Percentiles rank a stretch among this genome's conserved stretches.
Evolutionary conservation across 2,329 filamentous ascomycete genomes (phyloP).

Genomic region (Escovopsis sp.): DNA sequence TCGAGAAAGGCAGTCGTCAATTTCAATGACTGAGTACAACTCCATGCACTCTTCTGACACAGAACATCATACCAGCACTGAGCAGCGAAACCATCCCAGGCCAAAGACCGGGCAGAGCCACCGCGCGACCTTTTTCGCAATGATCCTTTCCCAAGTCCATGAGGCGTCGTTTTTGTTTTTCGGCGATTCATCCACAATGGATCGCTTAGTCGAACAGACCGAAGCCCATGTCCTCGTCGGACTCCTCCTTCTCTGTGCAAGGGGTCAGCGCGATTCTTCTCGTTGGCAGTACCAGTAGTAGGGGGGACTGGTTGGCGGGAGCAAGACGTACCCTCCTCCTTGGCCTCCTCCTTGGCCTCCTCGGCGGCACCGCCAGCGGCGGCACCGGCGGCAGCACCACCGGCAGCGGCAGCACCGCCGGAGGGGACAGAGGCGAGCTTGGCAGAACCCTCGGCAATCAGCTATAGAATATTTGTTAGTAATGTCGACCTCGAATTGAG

Average conservation of each 20-base stretch:
- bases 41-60: constrained; percentile 12
- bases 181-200: constrained; percentile 12
- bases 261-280: constrained; percentile 3
- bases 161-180: constrained; percentile 17
- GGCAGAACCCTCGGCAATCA: constrained; percentile 75
- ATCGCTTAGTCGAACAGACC: constrained; percentile 58
- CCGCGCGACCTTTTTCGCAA: constrained; percentile 16
- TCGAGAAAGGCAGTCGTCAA: constrained; percentile 16
- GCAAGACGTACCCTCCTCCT: constrained; percentile 37
- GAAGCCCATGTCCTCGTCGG: constrained; percentile 65
- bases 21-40: constrained; percentile 15
- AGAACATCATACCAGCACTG: constrained; percentile 16
- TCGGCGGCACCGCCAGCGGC: constrained; percentile 47
- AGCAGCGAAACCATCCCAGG: constrained; percentile 17
- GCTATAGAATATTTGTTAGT: constrained; percentile 33
- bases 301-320: background rate
- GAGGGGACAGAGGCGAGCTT: constrained; percentile 98
- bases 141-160: constrained; percentile 19
- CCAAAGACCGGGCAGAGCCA: constrained; percentile 17
- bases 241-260: constrained; percentile 30
- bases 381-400: constrained; percentile 56
- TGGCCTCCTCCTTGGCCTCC: constrained; percentile 84
- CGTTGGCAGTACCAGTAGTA: background rate
- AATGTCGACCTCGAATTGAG: no score
- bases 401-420: constrained; percentile 67